Percentiles rank a stretch among this genome's conserved stretches.
Conservation (phyloP, 345 rosid species). For the Arabidopsis arenosa region DNA sequence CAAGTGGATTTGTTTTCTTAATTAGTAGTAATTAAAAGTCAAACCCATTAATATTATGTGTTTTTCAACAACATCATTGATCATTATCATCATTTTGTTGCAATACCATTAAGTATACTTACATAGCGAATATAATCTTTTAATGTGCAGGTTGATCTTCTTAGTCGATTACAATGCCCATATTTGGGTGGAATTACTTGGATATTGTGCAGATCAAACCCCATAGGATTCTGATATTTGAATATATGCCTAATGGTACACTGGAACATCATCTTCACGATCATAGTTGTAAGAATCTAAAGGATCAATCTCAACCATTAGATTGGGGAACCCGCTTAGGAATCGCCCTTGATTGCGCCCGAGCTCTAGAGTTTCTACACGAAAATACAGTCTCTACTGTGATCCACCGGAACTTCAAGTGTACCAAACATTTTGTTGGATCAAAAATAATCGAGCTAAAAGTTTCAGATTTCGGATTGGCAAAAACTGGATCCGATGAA, state of each 20-base stretch:
- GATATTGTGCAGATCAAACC: slow-evolving; percentile 92
- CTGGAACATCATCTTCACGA: slow-evolving; percentile 66
- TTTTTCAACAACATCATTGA: neutral
- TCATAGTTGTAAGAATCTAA: slow-evolving; percentile 23
- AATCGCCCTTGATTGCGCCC: slow-evolving; percentile 87
- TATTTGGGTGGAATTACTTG: slow-evolving; percentile 80
- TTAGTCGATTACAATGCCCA: slow-evolving; percentile 80
- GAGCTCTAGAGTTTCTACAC: slow-evolving; percentile 86
- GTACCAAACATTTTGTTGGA: slow-evolving; percentile 77
- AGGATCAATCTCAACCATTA: slow-evolving; percentile 48
- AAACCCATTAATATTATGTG: neutral
- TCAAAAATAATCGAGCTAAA: slow-evolving; percentile 62
- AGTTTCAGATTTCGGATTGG: slow-evolving; percentile 80
- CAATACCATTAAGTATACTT: neutral
- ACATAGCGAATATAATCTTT: neutral
- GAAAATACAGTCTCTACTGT: slow-evolving; percentile 66
- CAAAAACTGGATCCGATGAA: slow-evolving; percentile 76
- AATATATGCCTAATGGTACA: slow-evolving; percentile 77
- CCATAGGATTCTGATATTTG: slow-evolving; percentile 76
- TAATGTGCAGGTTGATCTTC: slow-evolving; percentile 76
- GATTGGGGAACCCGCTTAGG: slow-evolving; percentile 73
- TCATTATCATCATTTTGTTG: neutral
- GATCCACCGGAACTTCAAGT: slow-evolving; percentile 87
- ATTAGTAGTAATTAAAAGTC: neutral
- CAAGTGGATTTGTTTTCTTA: neutral